phyloP scores from a whole-genome alignment of 371 early-diverging fungal species.

The Actinomortierella wolfii region DNA sequence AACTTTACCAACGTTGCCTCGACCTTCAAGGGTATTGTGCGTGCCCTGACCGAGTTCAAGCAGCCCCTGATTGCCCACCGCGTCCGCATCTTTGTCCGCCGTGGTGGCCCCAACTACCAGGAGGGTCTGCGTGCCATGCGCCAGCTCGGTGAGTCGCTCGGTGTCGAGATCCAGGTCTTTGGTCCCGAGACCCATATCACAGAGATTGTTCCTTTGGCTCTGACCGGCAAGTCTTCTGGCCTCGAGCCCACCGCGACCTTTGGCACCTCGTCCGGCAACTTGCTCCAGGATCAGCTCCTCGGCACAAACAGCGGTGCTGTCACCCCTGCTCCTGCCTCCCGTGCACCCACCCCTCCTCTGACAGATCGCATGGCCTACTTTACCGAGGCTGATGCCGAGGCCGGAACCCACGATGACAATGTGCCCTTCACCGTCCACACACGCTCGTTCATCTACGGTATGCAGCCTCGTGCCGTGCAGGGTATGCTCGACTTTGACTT shows the following conservation, averaged over 20 bases:
- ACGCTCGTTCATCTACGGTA: conserved; percentile 91
- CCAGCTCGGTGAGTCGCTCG: conserved; percentile 88
- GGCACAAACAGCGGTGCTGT: conserved; percentile 45
- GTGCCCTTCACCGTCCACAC: conserved; percentile 83
- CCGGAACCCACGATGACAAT: conserved; percentile 33
- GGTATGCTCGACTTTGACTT: conserved; percentile 98
- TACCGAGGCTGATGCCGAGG: conserved; percentile 10
- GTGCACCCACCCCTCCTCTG: conserved; percentile 48
- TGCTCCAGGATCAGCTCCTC: conserved; percentile 67
- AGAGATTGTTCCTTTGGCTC: conserved; percentile 94
- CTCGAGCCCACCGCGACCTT: conserved; percentile 36
- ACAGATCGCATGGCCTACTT: conserved; percentile 65
- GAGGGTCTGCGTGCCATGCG: conserved; percentile 97
- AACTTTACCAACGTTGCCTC: conserved; percentile 99
- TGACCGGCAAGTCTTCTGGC: conserved; percentile 62
- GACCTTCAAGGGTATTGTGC: conserved; percentile 98
- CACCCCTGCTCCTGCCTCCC: conserved; percentile 35
- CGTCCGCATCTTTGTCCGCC: conserved; percentile 94
- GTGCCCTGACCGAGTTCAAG: conserved; percentile 91
- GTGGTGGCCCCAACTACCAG: conserved; percentile 99
- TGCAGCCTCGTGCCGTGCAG: conserved; percentile 97
- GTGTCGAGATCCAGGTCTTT: conserved; percentile 93
- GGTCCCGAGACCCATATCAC: conserved; percentile 98
- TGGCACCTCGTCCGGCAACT: conserved; percentile 64
- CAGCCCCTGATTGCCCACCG: conserved; percentile 84